Evolutionary conservation across 23 red algal genomes (phyloP), one percentile per base, ranked within the genome.

Genomic region (Gracilariopsis chorda): DNA sequence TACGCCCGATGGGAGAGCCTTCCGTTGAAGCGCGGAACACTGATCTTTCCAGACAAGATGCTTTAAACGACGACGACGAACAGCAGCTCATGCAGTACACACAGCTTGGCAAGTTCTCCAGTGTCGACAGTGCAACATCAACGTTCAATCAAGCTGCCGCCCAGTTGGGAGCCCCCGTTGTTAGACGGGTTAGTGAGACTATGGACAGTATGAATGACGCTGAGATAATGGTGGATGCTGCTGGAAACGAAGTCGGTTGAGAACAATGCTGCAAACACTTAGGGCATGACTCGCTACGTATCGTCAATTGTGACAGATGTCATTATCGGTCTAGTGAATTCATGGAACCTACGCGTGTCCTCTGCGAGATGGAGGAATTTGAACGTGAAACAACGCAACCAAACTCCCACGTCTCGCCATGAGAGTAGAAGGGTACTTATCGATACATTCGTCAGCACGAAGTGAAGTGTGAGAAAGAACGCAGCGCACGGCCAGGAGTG

Each of bases 61-160:
- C 2, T 58, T 55, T 40, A 17, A 52, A 36, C 29, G n/a, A 62
- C 4, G 44, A 77, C 33, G 85, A 89, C 2, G 85, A 89, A 5
- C 36, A 73, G 7, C 51, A 78, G 35, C 58, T 89, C 12, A 14
- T 65, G 53, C 65, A 44, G 45, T 78, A 77, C 25, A 73, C 67
- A 46, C 67, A 73, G 28, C 37, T 73, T 72, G 69, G 49, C 6
- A 88, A 89, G 69, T 65, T 78, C 61, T 89, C 85, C 17, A 89
- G 68, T 78, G 82, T 87, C 23, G 85, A 77, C 41, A 89, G 85
- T 64, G 85, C 85, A 8, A 77, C 65, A 37, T 89, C 85, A 17
- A 69, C 85, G 19, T 89, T 89, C 57, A 65, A 69, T 55, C 85
- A 45, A n/a, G 85, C 53, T 58, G 76, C 85, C 25, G 67, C 61